Base-by-base conservation (phyloP, 106 monocot genomes). In the Acanthochlamys bracteata region DNA sequence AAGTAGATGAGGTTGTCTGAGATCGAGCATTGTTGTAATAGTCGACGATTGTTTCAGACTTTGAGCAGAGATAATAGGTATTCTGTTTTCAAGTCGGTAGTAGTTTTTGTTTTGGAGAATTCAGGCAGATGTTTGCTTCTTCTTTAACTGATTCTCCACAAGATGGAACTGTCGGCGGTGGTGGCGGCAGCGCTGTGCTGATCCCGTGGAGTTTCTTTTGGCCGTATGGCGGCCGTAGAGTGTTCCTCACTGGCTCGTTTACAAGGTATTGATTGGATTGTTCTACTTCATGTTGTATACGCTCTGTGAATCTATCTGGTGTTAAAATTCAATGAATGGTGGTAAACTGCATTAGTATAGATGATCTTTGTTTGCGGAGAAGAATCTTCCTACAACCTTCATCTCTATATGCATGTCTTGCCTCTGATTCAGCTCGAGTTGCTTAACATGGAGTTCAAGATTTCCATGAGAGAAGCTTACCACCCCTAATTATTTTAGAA, bases 181-280 rank as follows among this genome's bases (percentile, higher is more conserved):
- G 24, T 61, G 24, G 67, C 55, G 22, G 45, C 57, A 39, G 74
- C 54, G 51, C 6, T 12, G 51, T 76, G 19, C 58, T 77, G 26
- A 57, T 80, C n/a, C 90, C 86, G 14, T 75, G 64, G 1, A 77
- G 83, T 41, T 91, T 91, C 25, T 83, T 91, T 42, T 91, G 90
- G 90, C 90, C 83, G 0, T 76, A 91, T 69, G 90, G 90, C 0
- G 90, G 90, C n/a, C 83, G 45, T 41, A 80, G 81, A 23, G 83
- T 91, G n/a, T 81, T 73, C 54, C 70, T 91, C 0, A 78, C 81
- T 10, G 90, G 90, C 3, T 78, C 86, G 14, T 91, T 91, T 62
- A 81, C 78, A 56, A 78, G 90, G 90, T 91, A 49, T 12, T 49
- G 2, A 49, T 49, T 49, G 17, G n/a, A 49, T 14, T 12, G 49